A percentile compares a stretch with the other conserved stretches of the same genome.
Conservation (phyloP, 345 rosid genomes). For the Linum trigynum region DNA sequence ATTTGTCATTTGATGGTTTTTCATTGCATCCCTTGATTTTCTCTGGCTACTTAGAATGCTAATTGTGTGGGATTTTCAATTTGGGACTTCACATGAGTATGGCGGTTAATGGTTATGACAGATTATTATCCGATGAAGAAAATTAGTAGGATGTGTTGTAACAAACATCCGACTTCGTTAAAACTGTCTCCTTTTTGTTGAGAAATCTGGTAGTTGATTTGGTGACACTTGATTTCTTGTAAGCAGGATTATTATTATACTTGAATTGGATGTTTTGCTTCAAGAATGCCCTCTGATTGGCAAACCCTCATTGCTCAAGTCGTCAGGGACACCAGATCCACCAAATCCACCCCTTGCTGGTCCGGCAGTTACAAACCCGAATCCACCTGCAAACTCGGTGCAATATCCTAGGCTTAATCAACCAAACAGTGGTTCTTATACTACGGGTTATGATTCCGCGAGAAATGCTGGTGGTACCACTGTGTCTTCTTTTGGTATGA, state of each 20-base stretch:
- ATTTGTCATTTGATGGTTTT: background rate
- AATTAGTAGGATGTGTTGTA: background rate
- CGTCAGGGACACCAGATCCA: constrained; percentile 27
- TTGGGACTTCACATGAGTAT: background rate
- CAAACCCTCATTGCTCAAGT: constrained; percentile 31
- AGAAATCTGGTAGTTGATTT: constrained; percentile 8
- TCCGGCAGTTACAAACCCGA: constrained; percentile 23
- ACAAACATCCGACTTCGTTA: background rate
- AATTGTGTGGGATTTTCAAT: background rate
- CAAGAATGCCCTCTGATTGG: constrained; percentile 44
- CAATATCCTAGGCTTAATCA: constrained; percentile 34
- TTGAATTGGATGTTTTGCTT: constrained; percentile 44
- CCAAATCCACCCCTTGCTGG: constrained; percentile 7
- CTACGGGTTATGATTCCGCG: constrained; percentile 19
- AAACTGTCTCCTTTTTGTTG: background rate
- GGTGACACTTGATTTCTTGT: constrained; percentile 1
- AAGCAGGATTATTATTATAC: constrained; percentile 61
- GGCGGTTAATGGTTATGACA: too few relatives aligned
- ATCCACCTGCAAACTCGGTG: constrained; percentile 20
- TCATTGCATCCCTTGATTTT: background rate
- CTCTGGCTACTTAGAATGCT: background rate
- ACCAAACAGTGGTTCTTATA: constrained; percentile 17
- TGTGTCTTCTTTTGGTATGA: constrained; percentile 24
- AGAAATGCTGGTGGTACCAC: constrained; percentile 18
- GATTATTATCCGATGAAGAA: background rate